Conservation (phyloP, 2,329 filamentous ascomycete genomes). For the Diaporthe sp. region DNA sequence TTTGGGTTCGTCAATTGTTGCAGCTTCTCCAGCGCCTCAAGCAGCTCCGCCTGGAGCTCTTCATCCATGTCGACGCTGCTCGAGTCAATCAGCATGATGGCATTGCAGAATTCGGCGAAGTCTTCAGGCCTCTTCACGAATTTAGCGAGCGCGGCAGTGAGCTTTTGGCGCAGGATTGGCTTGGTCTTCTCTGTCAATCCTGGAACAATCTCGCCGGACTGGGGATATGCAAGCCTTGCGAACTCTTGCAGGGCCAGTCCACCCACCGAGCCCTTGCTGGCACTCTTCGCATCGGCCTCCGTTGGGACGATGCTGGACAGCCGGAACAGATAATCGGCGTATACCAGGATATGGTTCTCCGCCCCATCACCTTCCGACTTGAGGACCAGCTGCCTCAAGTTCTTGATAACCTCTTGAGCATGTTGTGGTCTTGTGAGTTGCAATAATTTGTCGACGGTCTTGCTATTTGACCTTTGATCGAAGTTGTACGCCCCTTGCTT, state of each 20-base stretch:
- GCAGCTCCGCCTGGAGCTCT: conserved; percentile 62
- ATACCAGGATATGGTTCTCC: conserved; percentile 58
- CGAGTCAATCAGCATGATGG: conserved; percentile 64
- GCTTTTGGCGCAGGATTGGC: conserved; percentile 64
- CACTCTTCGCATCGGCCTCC: conserved; percentile 43
- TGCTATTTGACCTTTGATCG: conserved; percentile 80
- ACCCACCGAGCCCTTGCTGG: conserved; percentile 48
- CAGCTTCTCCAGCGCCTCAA: conserved; percentile 63
- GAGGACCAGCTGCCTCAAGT: conserved; percentile 37
- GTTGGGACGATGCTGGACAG: conserved; percentile 53
- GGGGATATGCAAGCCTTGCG: conserved; percentile 65
- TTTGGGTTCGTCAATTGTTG: conserved; percentile 60
- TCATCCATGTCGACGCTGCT: conserved; percentile 63
- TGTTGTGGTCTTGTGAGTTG: conserved; percentile 45
- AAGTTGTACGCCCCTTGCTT: conserved; percentile 81
- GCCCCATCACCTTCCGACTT: conserved; percentile 40
- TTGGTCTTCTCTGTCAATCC: conserved; percentile 63
- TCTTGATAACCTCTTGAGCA: conserved; percentile 29
- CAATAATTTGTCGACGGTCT: conserved; percentile 61
- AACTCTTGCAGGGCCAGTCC: conserved; percentile 62
- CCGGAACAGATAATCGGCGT: conserved; percentile 65
- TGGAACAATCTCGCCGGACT: conserved; percentile 52
- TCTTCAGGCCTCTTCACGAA: conserved; percentile 65
- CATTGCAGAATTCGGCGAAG: conserved; percentile 63
- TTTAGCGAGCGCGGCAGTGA: conserved; percentile 68